These are phyloP conservation scores for Trifolium subterraneum DNA, from an alignment of 306 rosid species.

Conservation along the genomic window DNA sequence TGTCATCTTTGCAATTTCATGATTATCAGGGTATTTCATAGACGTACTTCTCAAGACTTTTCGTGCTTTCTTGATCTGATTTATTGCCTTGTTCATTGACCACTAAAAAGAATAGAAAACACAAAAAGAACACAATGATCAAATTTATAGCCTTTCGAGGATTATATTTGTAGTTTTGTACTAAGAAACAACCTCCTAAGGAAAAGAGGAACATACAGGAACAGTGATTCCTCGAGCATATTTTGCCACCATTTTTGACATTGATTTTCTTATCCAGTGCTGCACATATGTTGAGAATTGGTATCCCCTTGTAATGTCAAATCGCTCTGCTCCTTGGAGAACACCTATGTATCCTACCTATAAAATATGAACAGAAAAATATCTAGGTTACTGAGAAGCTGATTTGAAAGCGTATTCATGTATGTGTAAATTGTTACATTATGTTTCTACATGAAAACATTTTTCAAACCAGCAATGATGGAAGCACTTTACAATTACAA, in stretches of 20 bases:
- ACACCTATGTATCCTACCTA: constrained; percentile 87
- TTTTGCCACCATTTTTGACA: constrained; percentile 70
- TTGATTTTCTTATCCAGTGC: constrained; percentile 89
- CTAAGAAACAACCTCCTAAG: constrained; percentile 38
- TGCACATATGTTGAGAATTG: constrained; percentile 92
- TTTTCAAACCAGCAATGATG: constrained; percentile 32
- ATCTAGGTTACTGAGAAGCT: constrained; percentile 20
- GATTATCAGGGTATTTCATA: constrained; percentile 61
- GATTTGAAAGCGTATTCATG: not conserved
- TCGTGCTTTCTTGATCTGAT: constrained; percentile 75
- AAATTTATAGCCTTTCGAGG: constrained; percentile 38
- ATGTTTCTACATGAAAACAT: constrained; percentile 24
- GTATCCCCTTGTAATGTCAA: constrained; percentile 77
- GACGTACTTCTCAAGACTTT: constrained; percentile 53
- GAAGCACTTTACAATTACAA: not conserved
- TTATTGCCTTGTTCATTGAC: constrained; percentile 70
- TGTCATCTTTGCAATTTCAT: constrained; percentile 73
- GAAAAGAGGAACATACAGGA: constrained; percentile 67
- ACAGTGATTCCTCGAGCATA: constrained; percentile 72
- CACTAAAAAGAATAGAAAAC: constrained; percentile 57
- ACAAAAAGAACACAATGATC: constrained; percentile 47
- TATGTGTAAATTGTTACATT: not conserved
- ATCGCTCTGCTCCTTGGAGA: constrained; percentile 93
- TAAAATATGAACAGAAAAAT: constrained; percentile 12
- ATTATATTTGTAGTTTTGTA: constrained; percentile 20